Evolutionary conservation across 1,139 yeast species (phyloP).

Genomic region (Sugiyamaella sp.): DNA sequence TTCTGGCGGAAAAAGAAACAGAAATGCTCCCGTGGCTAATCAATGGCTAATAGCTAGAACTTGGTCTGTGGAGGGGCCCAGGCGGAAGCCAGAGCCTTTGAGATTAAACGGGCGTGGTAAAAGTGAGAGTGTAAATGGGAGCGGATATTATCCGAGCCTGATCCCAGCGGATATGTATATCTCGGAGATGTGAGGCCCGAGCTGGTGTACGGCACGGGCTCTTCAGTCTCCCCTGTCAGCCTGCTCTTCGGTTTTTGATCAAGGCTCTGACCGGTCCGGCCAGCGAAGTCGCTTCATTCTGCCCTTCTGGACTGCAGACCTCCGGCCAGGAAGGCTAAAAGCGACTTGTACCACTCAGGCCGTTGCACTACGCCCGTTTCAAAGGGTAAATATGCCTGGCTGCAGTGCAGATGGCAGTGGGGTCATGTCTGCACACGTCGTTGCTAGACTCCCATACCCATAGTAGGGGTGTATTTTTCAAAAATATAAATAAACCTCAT

Average conservation of each 20-base stretch:
- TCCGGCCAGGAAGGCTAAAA: not conserved
- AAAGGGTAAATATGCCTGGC: not conserved
- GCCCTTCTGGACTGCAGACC: not conserved
- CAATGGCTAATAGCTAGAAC: not conserved
- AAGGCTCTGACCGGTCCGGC: too few relatives aligned
- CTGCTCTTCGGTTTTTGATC: too few relatives aligned
- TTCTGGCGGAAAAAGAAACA: constrained; percentile 6
- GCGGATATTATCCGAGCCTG: too few relatives aligned
- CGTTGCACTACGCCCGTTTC: too few relatives aligned
- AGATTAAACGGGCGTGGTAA: too few relatives aligned
- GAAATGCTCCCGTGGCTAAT: not conserved
- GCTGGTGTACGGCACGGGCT: too few relatives aligned
- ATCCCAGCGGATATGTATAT: too few relatives aligned
- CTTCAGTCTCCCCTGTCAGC: too few relatives aligned
- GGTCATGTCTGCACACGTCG: not conserved
- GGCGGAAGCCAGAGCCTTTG: too few relatives aligned
- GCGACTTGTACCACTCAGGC: not conserved
- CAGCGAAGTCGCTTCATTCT: too few relatives aligned
- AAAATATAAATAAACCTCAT: constrained; percentile 18
- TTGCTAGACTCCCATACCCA: constrained; percentile 4
- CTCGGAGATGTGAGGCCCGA: too few relatives aligned
- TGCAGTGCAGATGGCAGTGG: not conserved
- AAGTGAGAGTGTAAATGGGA: too few relatives aligned
- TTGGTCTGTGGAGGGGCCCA: not conserved
- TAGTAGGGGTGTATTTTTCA: not conserved